Evolutionary conservation across 2,329 filamentous ascomycete genomes (phyloP).

Genomic region (Paecilomyces variotii): DNA sequence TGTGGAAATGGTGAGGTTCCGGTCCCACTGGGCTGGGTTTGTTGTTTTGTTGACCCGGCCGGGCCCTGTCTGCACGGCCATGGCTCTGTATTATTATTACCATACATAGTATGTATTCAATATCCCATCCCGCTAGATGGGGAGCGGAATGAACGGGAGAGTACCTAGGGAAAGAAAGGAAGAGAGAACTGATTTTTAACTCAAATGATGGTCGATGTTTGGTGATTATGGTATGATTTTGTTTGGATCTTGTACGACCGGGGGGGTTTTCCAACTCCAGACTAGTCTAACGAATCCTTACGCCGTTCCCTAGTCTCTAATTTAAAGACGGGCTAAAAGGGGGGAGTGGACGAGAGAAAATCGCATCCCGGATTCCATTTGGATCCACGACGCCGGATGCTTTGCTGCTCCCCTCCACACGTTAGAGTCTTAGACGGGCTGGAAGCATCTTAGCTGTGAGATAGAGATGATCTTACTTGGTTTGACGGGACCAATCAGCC

Average conservation of each 20-base stretch:
- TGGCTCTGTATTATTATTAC: too few relatives aligned
- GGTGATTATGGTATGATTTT: background rate
- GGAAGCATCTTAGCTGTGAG: background rate
- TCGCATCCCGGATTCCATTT: background rate
- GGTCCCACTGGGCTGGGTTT: too few relatives aligned
- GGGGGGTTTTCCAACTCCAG: background rate
- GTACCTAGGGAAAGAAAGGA: background rate
- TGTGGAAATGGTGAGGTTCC: too few relatives aligned
- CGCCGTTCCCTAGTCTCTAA: background rate
- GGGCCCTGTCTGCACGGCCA: too few relatives aligned
- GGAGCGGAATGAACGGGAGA: background rate
- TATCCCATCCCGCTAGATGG: background rate
- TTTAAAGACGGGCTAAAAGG: background rate
- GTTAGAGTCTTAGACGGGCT: background rate
- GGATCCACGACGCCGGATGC: background rate
- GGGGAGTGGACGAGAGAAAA: background rate
- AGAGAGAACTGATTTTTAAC: background rate
- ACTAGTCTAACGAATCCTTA: background rate
- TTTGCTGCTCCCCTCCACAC: background rate
- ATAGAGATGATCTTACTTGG: too few relatives aligned
- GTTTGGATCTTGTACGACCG: background rate
- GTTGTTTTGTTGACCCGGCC: too few relatives aligned
- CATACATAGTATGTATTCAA: too few relatives aligned
- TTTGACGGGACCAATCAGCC: background rate
- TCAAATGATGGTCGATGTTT: background rate